A percentile compares a stretch with the other conserved stretches of the same genome.
These are phyloP conservation scores for Gnomoniopsis smithogilvyi DNA, from an alignment of 2,329 filamentous ascomycete genomes.

Conservation along the genomic window DNA sequence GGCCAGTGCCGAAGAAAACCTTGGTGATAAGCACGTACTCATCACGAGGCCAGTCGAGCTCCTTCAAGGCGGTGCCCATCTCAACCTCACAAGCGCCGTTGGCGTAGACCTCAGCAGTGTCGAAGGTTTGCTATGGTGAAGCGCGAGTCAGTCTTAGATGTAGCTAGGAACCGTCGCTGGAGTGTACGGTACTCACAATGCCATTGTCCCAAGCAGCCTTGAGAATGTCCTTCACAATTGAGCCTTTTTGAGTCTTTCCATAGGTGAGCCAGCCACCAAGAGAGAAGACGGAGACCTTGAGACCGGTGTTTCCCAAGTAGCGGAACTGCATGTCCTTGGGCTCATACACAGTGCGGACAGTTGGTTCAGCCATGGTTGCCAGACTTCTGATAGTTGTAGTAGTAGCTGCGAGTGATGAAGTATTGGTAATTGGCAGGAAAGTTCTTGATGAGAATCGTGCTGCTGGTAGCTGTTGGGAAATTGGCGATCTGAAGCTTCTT, in stretches of 20 bases:
- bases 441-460: not conserved
- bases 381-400: conserved; percentile 26
- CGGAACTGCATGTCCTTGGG: conserved; percentile 63
- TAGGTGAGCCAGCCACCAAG: conserved; percentile 73
- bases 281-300: conserved; percentile 71
- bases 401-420: conserved; percentile 10
- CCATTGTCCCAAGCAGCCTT: conserved; percentile 49
- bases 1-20: conserved; percentile 47
- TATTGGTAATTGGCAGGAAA: not conserved
- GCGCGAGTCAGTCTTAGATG: conserved; percentile 10
- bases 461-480: not conserved
- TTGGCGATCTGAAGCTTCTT: not conserved
- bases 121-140: conserved; percentile 42
- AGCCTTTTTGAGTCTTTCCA: conserved; percentile 42
- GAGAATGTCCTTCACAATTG: conserved; percentile 37
- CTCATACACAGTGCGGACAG: conserved; percentile 26
- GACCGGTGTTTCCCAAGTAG: conserved; percentile 66
- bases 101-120: conserved; percentile 49
- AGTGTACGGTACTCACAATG: conserved; percentile 31
- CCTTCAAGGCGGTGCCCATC: conserved; percentile 49
- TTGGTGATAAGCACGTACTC: conserved; percentile 54
- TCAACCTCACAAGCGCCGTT: conserved; percentile 46
- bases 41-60: conserved; percentile 49
- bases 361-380: conserved; percentile 13
- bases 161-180: not conserved